phyloP scores from a whole-genome alignment of 2,329 filamentous ascomycete genomes.

The Truncatella angustata region DNA sequence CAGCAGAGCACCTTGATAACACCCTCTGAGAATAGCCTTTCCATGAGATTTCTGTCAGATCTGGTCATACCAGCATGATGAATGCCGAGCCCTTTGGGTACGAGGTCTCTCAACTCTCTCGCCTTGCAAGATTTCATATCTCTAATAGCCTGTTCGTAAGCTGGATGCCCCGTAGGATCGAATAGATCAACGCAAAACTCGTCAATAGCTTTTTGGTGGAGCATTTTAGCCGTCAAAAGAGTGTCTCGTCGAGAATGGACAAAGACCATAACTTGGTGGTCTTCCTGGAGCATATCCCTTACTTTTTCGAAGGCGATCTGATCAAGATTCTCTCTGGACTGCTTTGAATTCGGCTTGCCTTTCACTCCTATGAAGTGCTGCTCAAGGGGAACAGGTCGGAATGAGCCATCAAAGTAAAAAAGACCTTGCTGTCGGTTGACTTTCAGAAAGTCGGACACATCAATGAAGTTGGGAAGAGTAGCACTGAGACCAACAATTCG shows the following conservation, averaged over 20 bases:
- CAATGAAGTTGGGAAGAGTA: slow-evolving; percentile 92
- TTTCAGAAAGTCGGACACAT: slow-evolving; percentile 94
- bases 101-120: slow-evolving; percentile 81
- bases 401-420: slow-evolving; percentile 96
- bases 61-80: slow-evolving; percentile 97
- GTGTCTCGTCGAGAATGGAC: slow-evolving; percentile 97
- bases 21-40: slow-evolving; percentile 84
- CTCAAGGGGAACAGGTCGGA: slow-evolving; percentile 91
- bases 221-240: slow-evolving; percentile 77
- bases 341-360: slow-evolving; percentile 78
- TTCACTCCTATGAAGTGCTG: slow-evolving; percentile 98
- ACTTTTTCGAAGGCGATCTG: slow-evolving; percentile 90
- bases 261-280: slow-evolving; percentile 99
- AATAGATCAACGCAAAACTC: slow-evolving; percentile 78
- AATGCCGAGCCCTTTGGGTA: slow-evolving; percentile 88
- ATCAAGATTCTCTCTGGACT: slow-evolving; percentile 86
- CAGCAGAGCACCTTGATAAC: slow-evolving; percentile 97
- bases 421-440: slow-evolving; percentile 91
- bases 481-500: slow-evolving; percentile 94
- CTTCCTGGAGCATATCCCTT: slow-evolving; percentile 82
- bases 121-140: slow-evolving; percentile 87
- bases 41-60: slow-evolving; percentile 92
- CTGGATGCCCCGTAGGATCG: slow-evolving; percentile 74
- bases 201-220: slow-evolving; percentile 84
- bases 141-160: slow-evolving; percentile 74